Evolutionary conservation across 805 yeast species (phyloP), one percentile per base, ranked within the genome.

Genomic region (Starmerella scarabaei): DNA sequence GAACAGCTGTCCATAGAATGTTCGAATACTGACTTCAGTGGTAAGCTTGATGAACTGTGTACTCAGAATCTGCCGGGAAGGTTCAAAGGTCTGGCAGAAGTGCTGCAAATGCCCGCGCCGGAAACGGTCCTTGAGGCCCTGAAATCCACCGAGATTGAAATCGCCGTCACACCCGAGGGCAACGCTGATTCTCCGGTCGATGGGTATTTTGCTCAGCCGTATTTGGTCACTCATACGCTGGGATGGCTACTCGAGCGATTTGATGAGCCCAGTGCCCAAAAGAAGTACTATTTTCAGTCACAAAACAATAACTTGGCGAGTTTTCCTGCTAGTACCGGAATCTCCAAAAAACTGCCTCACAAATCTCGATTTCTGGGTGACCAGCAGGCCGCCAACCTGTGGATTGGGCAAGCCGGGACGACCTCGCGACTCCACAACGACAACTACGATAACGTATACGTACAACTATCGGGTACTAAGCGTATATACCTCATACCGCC

Each of bases 301-400:
- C 66, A 62, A 40, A 61, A 62, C 40, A 57, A 55, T 31, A 62
- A 63, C 40, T 44, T 61, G 35, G 36, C 44, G 17, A 38, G 44
- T 1, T 20, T 48, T 11, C 8, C 35, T 5, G 43, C 43, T 4
- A 37, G 41, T 31, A 8, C 17, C 20, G 17, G 48, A 41, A 36
- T 45, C 1, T 45, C 56, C 12, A 51, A 46, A 6, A 26, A 30
- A 17, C 40, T 46, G 18, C 36, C 50, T 14, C 27, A 24, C 11
- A 48, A 50, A 42, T 52, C 51, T 24, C 51, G 47, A 1, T 45
- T 51, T 14, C 43, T 50, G 6, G 53, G 48, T 9, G 30, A 34
- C 8, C 61, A 63, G 9, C 59, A 56, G 21, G 65, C 66, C 2
- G 56, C 59, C n/a, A 62, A 62, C 36, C 21, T 62, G 32, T 62